Base-by-base conservation (phyloP, 495 filamentous ascomycete genomes). In the Annulohypoxylon nitens region DNA sequence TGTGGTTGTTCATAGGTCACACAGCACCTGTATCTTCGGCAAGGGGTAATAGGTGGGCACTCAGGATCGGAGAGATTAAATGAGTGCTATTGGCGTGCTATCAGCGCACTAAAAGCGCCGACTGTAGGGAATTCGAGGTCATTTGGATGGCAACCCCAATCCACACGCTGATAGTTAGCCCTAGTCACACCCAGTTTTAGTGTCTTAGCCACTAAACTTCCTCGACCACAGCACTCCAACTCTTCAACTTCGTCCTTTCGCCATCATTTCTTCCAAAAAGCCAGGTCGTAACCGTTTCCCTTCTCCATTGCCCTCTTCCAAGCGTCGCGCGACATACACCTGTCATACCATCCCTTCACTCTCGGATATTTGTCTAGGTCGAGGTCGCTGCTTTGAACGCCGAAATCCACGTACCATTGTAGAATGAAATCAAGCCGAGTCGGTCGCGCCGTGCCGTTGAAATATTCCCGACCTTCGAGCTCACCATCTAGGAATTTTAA, bases 231-330 rank as follows among this genome's bases (percentile, higher is more conserved):
- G 20, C 20, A 23, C 20, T 23, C 20, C 20, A 23, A 23, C 41
- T 48, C 4, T 48, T 12, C 37, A 11, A 41, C 14, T 14, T 4
- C 43, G 10, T 12, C 20, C 10, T 26, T 51, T 51, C 23, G 48
- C 18, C 25, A 26, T 67, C 7, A 55, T 50, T 48, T 67, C 43
- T n/a, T 51, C 54, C 43, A 64, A 18, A 75, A 67, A 4, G 39
- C 51, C 9, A 79, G 50, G 45, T 73, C 45, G 58, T 79, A 79
- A 4, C 64, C 77, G 55, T 78, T 76, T 1, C 76, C 76, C 69
- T 80, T 79, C 69, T 76, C 70, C 51, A 78, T 45, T 0, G 76
- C 61, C 67, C 73, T 69, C 48, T 76, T 71, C 50, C 70, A 78
- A 37, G 71, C 78, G 1, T 64, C 53, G 50, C 76, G 73, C 3